phyloP scores from a whole-genome alignment of 1,139 yeast genomes.

The Yamadazyma dendronema region DNA sequence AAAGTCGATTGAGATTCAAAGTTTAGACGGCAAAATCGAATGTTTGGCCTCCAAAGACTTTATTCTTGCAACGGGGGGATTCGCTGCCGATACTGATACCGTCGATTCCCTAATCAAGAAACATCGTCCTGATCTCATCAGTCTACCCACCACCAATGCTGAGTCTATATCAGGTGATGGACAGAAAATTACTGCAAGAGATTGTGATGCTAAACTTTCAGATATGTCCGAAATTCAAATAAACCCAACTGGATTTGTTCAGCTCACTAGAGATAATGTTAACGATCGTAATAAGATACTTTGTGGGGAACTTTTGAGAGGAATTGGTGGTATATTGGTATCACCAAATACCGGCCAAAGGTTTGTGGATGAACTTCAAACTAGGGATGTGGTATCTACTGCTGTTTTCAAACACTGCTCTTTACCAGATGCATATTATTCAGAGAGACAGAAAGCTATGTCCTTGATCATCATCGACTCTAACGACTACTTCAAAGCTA shows the following conservation, averaged over 20 bases:
- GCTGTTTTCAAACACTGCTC: conserved; percentile 24
- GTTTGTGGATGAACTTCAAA: conserved; percentile 34
- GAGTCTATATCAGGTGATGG: conserved; percentile 39
- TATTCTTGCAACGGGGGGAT: conserved; percentile 41
- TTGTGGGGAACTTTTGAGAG: conserved; percentile 38
- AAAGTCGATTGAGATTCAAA: conserved; percentile 22
- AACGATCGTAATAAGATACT: conserved; percentile 28
- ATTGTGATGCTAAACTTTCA: conserved; percentile 29
- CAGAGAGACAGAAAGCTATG: conserved; percentile 16
- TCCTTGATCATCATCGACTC: conserved; percentile 27
- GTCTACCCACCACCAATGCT: conserved; percentile 37
- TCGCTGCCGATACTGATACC: conserved; percentile 28
- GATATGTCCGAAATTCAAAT: conserved; percentile 40
- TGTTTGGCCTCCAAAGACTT: conserved; percentile 14
- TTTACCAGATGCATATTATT: conserved; percentile 11
- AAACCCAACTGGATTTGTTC: conserved; percentile 41
- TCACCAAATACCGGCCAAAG: conserved; percentile 30
- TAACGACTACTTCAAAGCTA: conserved; percentile 27
- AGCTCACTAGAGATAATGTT: conserved; percentile 16
- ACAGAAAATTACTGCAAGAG: conserved; percentile 31
- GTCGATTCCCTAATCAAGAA: conserved; percentile 22
- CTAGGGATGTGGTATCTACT: conserved; percentile 33
- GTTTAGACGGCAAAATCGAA: conserved; percentile 2
- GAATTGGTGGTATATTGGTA: conserved; percentile 38
- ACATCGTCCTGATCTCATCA: conserved; percentile 31